Percentiles rank a stretch among this genome's conserved stretches.
Evolutionary conservation across 176 grass and related monocot species (phyloP).

Genomic region (Tillandsia fasciculata): DNA sequence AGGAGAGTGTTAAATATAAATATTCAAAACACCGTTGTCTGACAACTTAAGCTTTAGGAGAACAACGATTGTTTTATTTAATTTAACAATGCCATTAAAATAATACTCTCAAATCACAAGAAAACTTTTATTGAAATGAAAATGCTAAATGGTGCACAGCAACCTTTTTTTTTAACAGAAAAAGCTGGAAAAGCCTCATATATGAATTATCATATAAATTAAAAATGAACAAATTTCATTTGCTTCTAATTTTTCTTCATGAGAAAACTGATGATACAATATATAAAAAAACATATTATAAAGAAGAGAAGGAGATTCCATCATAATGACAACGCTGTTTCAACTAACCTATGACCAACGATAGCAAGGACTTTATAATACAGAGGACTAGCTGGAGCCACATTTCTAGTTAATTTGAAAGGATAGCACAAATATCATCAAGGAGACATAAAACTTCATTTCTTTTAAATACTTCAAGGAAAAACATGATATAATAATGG

Average conservation of each 20-base stretch:
- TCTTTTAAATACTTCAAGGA: too few species aligned
- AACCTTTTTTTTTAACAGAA: neutral
- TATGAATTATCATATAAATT: neutral
- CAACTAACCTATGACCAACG: neutral
- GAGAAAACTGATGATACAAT: neutral
- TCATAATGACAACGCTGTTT: neutral
- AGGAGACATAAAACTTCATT: too few species aligned
- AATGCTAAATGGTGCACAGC: neutral
- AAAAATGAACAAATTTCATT: neutral
- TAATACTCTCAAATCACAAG: neutral
- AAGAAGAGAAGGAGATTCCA: neutral
- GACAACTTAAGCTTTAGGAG: too few species aligned
- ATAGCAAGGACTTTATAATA: too few species aligned
- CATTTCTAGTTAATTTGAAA: too few species aligned
- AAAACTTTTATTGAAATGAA: neutral
- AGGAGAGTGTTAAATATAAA: too few species aligned
- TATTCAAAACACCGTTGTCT: too few species aligned
- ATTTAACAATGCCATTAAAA: too few species aligned
- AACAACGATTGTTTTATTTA: too few species aligned
- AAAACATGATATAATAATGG: too few species aligned
- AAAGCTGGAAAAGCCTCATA: neutral
- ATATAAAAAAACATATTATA: neutral
- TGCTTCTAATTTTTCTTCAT: neutral
- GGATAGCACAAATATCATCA: too few species aligned
- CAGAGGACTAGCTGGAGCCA: too few species aligned